Base-by-base conservation (phyloP, 768 basidiomycete species). In the Tylopilus plumbeoviolaceoides region DNA sequence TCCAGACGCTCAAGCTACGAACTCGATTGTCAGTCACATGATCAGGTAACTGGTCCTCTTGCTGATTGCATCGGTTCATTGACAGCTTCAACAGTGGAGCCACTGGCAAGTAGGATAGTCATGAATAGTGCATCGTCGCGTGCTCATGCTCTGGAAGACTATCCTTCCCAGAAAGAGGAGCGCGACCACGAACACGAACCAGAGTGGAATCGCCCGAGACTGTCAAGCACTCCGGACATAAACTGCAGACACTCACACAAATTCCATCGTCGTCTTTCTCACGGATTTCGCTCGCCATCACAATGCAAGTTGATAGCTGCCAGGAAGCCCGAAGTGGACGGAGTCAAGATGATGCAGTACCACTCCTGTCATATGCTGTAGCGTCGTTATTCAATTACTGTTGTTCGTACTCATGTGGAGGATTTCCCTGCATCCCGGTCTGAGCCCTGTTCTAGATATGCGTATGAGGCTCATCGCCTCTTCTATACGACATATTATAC, bases 401-500 rank as follows among this genome's bases (percentile, higher is more conserved):
- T 41, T 85, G 21, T 51, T 77, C 30, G 56, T 79, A 47, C 53
- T 77, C 15, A 78, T 87, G 76, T 85, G 83, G 67, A 78, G 79
- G 86, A 20, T 35, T 47, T 52, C 45, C 7, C 28, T 18, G 48
- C 23, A 21, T 14, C 7, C 15, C 50, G 25, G 63, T 52, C 42
- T 59, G 30, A 53, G n/a, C n/a, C 51, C 31, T 48, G 47, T 41
- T 43, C 82, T 8, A 69, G 68, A 57, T 71, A 66, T 36, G 87
- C 59, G 56, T 81, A 59, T 75, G n/a, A n/a, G 65, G 80, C 85
- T 41, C 75, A 67, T 61, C 73, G 79, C 21, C 71, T 82, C 28
- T 90, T 87, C 68, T 73, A 89, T 60, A 85, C 82, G 55, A 84
- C 79, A 54, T 90, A 89, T 59, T 89, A 70, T 80, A 87, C 64